Evolutionary conservation across 2,329 filamentous ascomycete genomes (phyloP).

Genomic region (Zymoseptoria ardabiliae): DNA sequence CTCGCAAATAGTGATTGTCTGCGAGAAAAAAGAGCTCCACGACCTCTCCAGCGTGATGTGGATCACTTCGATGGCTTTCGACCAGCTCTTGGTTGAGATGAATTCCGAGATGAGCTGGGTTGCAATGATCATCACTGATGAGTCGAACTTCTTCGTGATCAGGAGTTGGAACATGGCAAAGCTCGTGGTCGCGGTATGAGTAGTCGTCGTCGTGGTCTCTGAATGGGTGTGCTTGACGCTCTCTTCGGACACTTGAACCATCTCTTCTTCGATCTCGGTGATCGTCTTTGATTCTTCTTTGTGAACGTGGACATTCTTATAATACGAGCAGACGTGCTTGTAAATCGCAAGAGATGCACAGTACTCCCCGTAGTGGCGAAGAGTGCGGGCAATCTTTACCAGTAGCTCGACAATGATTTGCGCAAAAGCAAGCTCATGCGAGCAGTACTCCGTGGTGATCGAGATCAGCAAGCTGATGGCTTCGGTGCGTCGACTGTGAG

Average conservation of each 20-base stretch:
- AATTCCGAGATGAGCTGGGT: slow-evolving; percentile 37
- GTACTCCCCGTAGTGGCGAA: slow-evolving; percentile 41
- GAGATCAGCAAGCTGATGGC: slow-evolving; percentile 40
- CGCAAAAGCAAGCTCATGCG: slow-evolving; percentile 30
- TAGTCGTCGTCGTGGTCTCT: slow-evolving; percentile 25
- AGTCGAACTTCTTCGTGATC: slow-evolving; percentile 34
- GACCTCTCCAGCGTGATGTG: slow-evolving; percentile 39
- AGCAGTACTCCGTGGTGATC: slow-evolving; percentile 45
- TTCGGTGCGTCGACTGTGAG: slow-evolving; percentile 39
- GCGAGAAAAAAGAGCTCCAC: slow-evolving; percentile 42
- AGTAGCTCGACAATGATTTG: slow-evolving; percentile 24
- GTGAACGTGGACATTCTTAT: slow-evolving; percentile 31
- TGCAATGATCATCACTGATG: slow-evolving; percentile 36
- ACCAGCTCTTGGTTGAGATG: slow-evolving; percentile 41
- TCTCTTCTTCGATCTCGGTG: slow-evolving; percentile 37
- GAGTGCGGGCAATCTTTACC: slow-evolving; percentile 37
- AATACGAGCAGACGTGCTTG: slow-evolving; percentile 31
- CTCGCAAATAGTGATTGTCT: slow-evolving; percentile 36
- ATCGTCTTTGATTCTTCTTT: slow-evolving; percentile 25
- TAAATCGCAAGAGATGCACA: slow-evolving; percentile 42
- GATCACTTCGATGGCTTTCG: slow-evolving; percentile 41
- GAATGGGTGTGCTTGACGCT: slow-evolving; percentile 28
- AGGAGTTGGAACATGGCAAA: slow-evolving; percentile 39
- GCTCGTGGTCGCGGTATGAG: slow-evolving; percentile 36
- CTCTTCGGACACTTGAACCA: slow-evolving; percentile 35